These are phyloP conservation scores for Colletotrichum sp. DNA, from an alignment of 2,329 filamentous ascomycete genomes.

Conservation along the genomic window DNA sequence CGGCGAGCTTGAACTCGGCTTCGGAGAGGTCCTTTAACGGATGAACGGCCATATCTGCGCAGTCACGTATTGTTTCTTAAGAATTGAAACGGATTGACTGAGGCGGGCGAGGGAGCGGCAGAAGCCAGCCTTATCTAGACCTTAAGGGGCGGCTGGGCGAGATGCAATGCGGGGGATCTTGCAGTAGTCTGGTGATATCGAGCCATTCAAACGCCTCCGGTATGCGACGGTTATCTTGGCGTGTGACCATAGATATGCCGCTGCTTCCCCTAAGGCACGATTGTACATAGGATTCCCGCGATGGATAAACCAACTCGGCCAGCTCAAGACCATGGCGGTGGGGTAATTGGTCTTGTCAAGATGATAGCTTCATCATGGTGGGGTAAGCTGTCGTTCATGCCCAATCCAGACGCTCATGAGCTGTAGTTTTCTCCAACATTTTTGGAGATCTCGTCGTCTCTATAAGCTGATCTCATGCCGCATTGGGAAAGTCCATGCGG, in stretches of 20 bases:
- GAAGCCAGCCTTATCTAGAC: constrained; percentile 1
- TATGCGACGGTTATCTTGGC: neutral
- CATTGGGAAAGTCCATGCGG: constrained; percentile 15
- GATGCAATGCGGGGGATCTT: constrained; percentile 3
- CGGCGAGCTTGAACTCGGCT: constrained; percentile 54
- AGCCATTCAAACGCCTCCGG: neutral
- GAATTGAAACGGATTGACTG: neutral
- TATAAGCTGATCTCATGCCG: neutral
- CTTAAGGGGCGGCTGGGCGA: neutral
- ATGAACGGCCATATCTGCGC: constrained; percentile 29
- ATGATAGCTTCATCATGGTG: neutral
- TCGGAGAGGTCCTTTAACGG: constrained; percentile 55
- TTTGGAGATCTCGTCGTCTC: neutral
- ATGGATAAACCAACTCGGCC: neutral
- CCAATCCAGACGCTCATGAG: neutral
- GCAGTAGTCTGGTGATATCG: neutral
- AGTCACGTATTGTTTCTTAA: neutral
- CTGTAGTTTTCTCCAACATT: neutral
- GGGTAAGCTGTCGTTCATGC: neutral
- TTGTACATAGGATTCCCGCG: neutral
- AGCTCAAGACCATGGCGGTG: neutral
- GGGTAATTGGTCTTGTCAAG: neutral
- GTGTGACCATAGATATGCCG: neutral
- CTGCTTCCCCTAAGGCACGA: neutral
- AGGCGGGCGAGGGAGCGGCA: neutral